Conservation (phyloP, 352 stramenopile species). For the Phytopythium sindhum region DNA sequence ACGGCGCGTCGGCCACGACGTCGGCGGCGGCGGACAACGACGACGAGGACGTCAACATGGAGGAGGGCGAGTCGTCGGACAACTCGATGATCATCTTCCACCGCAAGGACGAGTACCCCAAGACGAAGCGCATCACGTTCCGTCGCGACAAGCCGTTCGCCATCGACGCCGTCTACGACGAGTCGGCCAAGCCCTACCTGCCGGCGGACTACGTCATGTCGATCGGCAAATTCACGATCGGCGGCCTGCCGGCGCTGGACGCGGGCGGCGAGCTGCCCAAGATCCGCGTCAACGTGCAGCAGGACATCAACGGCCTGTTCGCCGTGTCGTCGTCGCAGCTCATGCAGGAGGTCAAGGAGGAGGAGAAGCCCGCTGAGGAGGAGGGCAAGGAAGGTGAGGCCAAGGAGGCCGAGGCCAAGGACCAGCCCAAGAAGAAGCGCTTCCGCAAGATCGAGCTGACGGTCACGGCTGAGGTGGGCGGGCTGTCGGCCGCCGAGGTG, state of each 20-base stretch:
- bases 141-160: constrained; percentile 90
- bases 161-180: constrained; percentile 90
- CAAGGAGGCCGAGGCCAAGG: constrained; percentile 63
- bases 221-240: constrained; percentile 94
- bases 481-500: constrained; percentile 59
- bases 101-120: constrained; percentile 95
- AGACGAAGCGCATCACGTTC: constrained; percentile 97
- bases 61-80: constrained; percentile 28
- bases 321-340: constrained; percentile 94
- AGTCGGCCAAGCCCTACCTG: constrained; percentile 60
- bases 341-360: constrained; percentile 96
- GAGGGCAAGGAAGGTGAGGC: constrained; percentile 55
- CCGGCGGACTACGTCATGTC: constrained; percentile 65
- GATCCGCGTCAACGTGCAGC: constrained; percentile 97
- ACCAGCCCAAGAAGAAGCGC: constrained; percentile 93
- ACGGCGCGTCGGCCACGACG: constrained; percentile 54
- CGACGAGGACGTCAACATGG: constrained; percentile 88
- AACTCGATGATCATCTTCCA: constrained; percentile 94
- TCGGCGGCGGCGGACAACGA: constrained; percentile 61
- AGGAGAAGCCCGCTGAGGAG: constrained; percentile 58
- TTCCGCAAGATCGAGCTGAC: constrained; percentile 90
- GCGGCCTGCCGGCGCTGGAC: constrained; percentile 74
- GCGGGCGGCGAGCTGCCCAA: constrained; percentile 76
- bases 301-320: constrained; percentile 97
- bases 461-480: constrained; percentile 58